Conservation (phyloP, 1,139 yeast genomes). For the Meyerozyma carpophila region DNA sequence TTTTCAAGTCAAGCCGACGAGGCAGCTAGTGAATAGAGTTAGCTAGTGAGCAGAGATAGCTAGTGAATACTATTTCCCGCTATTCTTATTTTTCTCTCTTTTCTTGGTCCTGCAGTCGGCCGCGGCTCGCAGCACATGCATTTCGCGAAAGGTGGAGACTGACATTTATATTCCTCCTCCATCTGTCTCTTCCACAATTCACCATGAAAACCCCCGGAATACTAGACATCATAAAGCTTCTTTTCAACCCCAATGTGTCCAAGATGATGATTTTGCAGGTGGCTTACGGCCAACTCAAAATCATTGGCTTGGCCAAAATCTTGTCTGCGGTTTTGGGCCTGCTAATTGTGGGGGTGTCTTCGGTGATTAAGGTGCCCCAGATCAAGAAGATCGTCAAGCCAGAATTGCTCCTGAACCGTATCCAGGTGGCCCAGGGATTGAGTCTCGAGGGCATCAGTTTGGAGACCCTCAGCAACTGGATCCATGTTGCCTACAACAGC, state of each 20-base stretch:
- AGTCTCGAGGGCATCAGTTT: constrained; percentile 32
- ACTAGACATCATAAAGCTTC: constrained; percentile 21
- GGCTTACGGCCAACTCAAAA: constrained; percentile 32
- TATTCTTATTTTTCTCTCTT: no score
- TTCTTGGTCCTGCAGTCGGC: neutral
- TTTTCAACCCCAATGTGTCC: constrained; percentile 30
- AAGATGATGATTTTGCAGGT: constrained; percentile 36
- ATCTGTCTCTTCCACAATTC: no score
- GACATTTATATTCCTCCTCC: no score
- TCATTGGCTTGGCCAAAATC: constrained; percentile 34
- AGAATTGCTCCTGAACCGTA: constrained; percentile 19
- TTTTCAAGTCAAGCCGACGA: no score
- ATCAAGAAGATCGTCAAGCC: constrained; percentile 33
- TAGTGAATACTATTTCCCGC: no score
- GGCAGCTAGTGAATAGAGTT: no score
- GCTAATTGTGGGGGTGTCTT: constrained; percentile 35
- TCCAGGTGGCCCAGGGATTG: constrained; percentile 34
- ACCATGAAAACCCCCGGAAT: constrained; percentile 10
- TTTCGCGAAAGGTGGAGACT: neutral
- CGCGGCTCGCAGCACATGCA: neutral
- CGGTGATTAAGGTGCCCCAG: constrained; percentile 40
- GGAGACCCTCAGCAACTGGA: constrained; percentile 35
- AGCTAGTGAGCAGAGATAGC: no score
- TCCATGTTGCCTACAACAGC: constrained; percentile 37
- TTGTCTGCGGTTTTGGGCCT: constrained; percentile 31